Evolutionary conservation across 2,329 filamentous ascomycete genomes (phyloP), one percentile per base, ranked within the genome.

Genomic region (Sordariomycetes sp.): DNA sequence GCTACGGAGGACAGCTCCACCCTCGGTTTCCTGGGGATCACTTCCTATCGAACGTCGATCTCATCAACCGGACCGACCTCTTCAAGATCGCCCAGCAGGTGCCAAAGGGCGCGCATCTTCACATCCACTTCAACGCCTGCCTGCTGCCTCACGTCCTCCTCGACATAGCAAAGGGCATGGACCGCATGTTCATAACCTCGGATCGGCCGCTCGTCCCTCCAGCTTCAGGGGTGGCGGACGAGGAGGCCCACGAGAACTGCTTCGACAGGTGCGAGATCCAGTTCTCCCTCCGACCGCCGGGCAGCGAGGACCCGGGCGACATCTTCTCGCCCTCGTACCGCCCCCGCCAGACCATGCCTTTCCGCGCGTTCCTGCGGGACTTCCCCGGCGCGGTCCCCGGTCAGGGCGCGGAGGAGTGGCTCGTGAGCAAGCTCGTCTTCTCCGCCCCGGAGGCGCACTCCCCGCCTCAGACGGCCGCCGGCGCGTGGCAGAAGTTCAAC

Each of bases 71-170:
- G 30, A 83, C 80, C 8, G 54, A 59, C 28, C 48, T 86, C 11
- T 74, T 77, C 44, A 44, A 61, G 19, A 66, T 81, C 18, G 70
- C 76, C 6, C 59, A 59, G 21, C 49, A 53, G 37, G 70, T 83
- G 63, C 82, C 82, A 27, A 87, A 87, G 53, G 82, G 81, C 3
- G 70, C 71, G 1, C 78, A 86, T 49, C 61, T 86, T 17, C 82
- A 87, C 52, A 71, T 86, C 17, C 82, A 87, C 53, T 86, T 84
- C 63, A 87, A 86, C 50, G 71, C 82, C n/a, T 83, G 81, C 39
- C 60, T 86, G 5, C 60, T 65, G 11, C 79, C 81, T 8, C 52
- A 62, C 3, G 65, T 76, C 5, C 60, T 86, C 15, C 61, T 86
- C 10, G 55, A 61, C 17, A 62, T 63, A 43, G 72, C 61, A 42